Conservation (phyloP, 768 basidiomycete species). For the Ramaria sp. region DNA sequence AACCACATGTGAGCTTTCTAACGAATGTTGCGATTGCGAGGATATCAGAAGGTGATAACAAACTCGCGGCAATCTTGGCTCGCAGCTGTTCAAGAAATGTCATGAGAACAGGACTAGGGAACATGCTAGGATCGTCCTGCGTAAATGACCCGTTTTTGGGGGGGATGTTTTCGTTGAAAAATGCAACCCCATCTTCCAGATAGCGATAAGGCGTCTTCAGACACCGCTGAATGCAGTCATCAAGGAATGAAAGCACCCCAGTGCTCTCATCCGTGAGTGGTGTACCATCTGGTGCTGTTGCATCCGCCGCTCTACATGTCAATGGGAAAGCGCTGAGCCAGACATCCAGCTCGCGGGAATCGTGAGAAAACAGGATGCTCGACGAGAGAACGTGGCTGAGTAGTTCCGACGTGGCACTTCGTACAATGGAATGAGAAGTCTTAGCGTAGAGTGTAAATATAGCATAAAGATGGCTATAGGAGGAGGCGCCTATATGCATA, state of each 20-base stretch:
- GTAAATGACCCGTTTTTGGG: neutral
- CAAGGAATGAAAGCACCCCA: slow-evolving; percentile 52
- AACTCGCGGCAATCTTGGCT: slow-evolving; percentile 49
- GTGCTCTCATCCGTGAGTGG: slow-evolving; percentile 44
- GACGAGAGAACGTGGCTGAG: slow-evolving; percentile 54
- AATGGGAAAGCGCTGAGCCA: slow-evolving; percentile 66
- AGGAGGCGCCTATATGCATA: slow-evolving; percentile 16
- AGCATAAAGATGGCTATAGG: slow-evolving; percentile 59
- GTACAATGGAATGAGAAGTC: slow-evolving; percentile 40
- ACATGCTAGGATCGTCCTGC: slow-evolving; percentile 7
- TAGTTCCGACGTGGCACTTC: slow-evolving; percentile 38
- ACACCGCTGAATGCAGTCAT: slow-evolving; percentile 78
- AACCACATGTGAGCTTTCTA: slow-evolving; percentile 47
- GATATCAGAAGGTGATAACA: slow-evolving; percentile 47
- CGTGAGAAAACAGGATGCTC: slow-evolving; percentile 74
- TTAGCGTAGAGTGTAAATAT: slow-evolving; percentile 54
- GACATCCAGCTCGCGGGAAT: slow-evolving; percentile 52
- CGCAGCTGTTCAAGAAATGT: slow-evolving; percentile 68
- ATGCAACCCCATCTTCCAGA: slow-evolving; percentile 53
- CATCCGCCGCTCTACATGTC: slow-evolving; percentile 23
- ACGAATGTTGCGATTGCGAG: slow-evolving; percentile 54
- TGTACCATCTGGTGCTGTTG: slow-evolving; percentile 40
- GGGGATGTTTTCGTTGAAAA: neutral
- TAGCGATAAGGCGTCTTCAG: slow-evolving; percentile 79
- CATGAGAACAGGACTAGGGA: slow-evolving; percentile 66